A percentile compares a stretch with the other conserved stretches of the same genome.
phyloP scores from a whole-genome alignment of 176 grass and related monocot genomes.

The Ensete glaucum region DNA sequence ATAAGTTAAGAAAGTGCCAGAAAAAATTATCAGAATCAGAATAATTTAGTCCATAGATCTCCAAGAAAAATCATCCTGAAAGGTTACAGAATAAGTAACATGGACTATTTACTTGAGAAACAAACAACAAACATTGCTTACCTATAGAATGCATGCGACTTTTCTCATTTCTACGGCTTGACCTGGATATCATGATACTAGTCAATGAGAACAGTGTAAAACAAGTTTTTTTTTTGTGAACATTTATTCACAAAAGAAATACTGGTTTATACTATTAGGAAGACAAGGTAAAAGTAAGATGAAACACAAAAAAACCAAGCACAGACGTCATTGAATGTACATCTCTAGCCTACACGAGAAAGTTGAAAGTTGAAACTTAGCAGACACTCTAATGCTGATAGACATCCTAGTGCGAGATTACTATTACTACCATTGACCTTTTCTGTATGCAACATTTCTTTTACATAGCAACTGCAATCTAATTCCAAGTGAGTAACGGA shows the following conservation, averaged over 20 bases:
- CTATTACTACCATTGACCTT: too few relatives aligned
- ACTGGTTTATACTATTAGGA: too few relatives aligned
- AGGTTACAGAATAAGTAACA: background rate
- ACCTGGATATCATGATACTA: background rate
- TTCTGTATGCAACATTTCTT: too few relatives aligned
- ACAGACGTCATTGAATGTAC: background rate
- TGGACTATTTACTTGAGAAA: background rate
- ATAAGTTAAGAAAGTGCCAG: background rate
- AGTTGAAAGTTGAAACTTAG: too few relatives aligned
- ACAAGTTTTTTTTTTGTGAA: background rate
- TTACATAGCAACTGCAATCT: too few relatives aligned
- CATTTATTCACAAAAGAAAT: too few relatives aligned
- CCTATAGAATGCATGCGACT: constrained; percentile 20
- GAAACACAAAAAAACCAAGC: background rate
- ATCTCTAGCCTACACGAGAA: too few relatives aligned
- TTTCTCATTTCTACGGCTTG: background rate
- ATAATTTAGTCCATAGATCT: background rate
- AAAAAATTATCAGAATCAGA: background rate
- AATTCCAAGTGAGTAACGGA: too few relatives aligned
- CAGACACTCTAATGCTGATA: too few relatives aligned
- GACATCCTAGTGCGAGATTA: too few relatives aligned
- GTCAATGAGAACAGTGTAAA: background rate
- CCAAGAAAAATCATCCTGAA: background rate
- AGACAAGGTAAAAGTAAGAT: background rate
- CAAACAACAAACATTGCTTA: background rate